Evolutionary conservation across 331 rosid species (phyloP), one percentile per base, ranked within the genome.

Genomic region (Quercus phellos): DNA sequence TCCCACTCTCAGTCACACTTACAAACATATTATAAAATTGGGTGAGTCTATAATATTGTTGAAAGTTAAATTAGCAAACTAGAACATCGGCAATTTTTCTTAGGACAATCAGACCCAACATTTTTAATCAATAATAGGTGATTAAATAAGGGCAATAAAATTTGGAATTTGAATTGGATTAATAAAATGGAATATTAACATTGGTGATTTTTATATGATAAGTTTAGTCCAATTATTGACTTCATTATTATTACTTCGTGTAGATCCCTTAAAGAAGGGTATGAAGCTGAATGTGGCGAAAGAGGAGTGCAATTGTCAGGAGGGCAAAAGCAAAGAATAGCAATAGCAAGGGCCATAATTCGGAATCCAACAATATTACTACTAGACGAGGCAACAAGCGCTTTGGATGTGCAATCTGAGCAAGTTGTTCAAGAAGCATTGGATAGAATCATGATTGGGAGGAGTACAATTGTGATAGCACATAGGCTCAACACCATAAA

Each of bases 271-370:
- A 92, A 88, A 77, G 93, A 92, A 12, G 99, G 99, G 55, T 94
- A 92, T 69, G 90, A 85, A 51, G 90, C 97, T 0, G 94, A 94
- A 79, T 91, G 98, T 63, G 99, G 99, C 19, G 98, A 94, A 81
- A 88, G 99, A 79, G 99, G 99, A 21, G 97, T 92, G 53, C 98
- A 94, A 60, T 79, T 94, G 16, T 94, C 99, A 34, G 99, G 99
- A 72, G 99, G 99, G 10, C 98, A 94, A 76, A 94, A 94, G 80
- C 99, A 94, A 55, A 90, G 99, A 82, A 85, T 94, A 61, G 97
- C 97, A 70, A 94, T 94, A 51, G 98, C 99, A 73, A 87, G 98
- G 54, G 99, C 99, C 61, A 94, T 94, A 84, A 85, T 94, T 26
- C 63, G 99, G 67, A 90, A 88, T 75, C 98, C 99, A 50, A 92